Evolutionary conservation across 169 alveolate species (phyloP).

Genomic region (Plasmodium knowlesi): DNA sequence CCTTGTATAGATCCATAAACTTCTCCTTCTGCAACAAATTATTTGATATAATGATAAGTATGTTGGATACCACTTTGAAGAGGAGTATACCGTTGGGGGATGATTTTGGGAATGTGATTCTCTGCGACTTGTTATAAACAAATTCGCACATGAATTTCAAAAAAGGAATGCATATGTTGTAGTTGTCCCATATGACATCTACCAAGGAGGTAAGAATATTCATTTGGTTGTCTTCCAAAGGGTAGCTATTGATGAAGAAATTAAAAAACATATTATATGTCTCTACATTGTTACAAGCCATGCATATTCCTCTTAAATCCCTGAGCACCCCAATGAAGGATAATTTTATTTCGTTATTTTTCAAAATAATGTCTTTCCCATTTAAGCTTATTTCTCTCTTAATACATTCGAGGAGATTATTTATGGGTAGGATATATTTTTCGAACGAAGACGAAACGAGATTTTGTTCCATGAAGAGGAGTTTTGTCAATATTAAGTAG

Average conservation of each 20-base stretch:
- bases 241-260: conserved; percentile 92
- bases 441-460: conserved; percentile 86
- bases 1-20: conserved; percentile 89
- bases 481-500: conserved; percentile 91
- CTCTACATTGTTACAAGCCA: conserved; percentile 86
- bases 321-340: conserved; percentile 92
- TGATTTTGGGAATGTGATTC: conserved; percentile 93
- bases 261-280: conserved; percentile 90
- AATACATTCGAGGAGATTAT: conserved; percentile 77
- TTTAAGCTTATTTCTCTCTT: conserved; percentile 82
- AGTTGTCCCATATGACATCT: conserved; percentile 91
- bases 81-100: conserved; percentile 94
- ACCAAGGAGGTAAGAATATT: conserved; percentile 89
- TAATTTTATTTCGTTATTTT: conserved; percentile 80
- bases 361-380: conserved; percentile 75
- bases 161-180: conserved; percentile 92
- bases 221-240: conserved; percentile 86
- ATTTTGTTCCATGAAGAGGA: conserved; percentile 88
- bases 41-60: conserved; percentile 84
- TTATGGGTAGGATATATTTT: conserved; percentile 88
- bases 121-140: conserved; percentile 89
- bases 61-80: conserved; percentile 90
- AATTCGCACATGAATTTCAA: conserved; percentile 92
- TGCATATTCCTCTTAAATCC: conserved; percentile 91
- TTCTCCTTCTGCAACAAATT: conserved; percentile 84